These are phyloP conservation scores for Suillus paluster DNA, from an alignment of 768 basidiomycete genomes.

Conservation along the genomic window DNA sequence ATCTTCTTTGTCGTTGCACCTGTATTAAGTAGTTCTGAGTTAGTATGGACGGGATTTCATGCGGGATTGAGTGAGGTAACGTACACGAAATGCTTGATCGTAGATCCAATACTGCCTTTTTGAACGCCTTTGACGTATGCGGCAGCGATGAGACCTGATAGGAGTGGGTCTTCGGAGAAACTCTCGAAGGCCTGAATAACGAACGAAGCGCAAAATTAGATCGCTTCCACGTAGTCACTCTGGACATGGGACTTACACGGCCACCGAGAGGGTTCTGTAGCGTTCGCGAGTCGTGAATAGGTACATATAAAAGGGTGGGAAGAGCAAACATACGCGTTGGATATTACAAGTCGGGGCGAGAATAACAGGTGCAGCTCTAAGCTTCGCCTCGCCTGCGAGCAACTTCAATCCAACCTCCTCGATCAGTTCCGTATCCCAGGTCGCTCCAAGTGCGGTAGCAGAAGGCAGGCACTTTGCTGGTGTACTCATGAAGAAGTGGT, in stretches of 20 bases:
- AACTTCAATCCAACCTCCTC: constrained; percentile 64
- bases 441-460: constrained; percentile 75
- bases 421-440: constrained; percentile 71
- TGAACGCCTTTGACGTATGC: constrained; percentile 82
- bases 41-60: background rate
- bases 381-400: constrained; percentile 73
- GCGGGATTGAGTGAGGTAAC: constrained; percentile 14
- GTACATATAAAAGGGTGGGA: background rate
- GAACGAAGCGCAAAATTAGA: constrained; percentile 11
- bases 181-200: constrained; percentile 66
- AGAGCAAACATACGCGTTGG: constrained; percentile 57
- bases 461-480: constrained; percentile 81
- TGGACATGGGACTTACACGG: constrained; percentile 44
- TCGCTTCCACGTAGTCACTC: background rate
- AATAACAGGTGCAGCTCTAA: constrained; percentile 67
- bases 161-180: constrained; percentile 78
- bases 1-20: constrained; percentile 83
- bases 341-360: constrained; percentile 87
- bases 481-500: constrained; percentile 81
- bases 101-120: constrained; percentile 70
- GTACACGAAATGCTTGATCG: constrained; percentile 86
- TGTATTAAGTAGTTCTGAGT: constrained; percentile 27
- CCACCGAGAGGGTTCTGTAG: constrained; percentile 71
- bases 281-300: background rate
- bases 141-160: constrained; percentile 72